Percentiles rank a stretch among this genome's conserved stretches.
phyloP scores from a whole-genome alignment of 2,329 filamentous ascomycete genomes.

The Geosmithia putterillii region DNA sequence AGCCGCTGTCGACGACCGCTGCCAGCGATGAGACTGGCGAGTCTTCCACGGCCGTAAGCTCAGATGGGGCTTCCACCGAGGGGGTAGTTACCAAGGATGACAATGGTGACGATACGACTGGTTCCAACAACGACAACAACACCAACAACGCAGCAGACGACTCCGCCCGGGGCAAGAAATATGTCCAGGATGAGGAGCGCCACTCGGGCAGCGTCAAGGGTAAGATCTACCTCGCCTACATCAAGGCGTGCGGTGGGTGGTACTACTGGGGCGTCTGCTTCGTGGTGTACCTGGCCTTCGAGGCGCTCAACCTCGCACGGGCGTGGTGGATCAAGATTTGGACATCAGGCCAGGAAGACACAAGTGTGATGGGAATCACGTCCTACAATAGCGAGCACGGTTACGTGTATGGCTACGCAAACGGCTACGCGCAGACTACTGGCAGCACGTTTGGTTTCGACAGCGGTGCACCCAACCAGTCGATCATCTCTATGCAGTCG shows the following conservation, averaged over 20 bases:
- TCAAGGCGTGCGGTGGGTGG: conserved; percentile 52
- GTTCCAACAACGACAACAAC: conserved; percentile 14
- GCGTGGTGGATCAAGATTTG: conserved; percentile 55
- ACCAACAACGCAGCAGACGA: conserved; percentile 18
- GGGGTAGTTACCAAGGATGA: too few relatives aligned
- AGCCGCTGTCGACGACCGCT: conserved; percentile 23
- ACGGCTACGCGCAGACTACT: conserved; percentile 24
- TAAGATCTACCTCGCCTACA: conserved; percentile 55
- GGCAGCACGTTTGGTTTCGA: conserved; percentile 24
- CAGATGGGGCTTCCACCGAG: conserved; percentile 32
- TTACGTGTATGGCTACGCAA: conserved; percentile 33
- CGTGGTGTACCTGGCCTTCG: conserved; percentile 39
- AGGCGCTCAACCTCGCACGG: conserved; percentile 41
- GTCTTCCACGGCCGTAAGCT: conserved; percentile 38
- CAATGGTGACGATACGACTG: conserved; percentile 12
- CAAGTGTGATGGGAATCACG: conserved; percentile 8
- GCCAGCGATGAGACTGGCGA: conserved; percentile 30
- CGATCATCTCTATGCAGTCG: too few relatives aligned
- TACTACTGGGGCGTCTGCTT: conserved; percentile 45
- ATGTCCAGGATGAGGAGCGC: conserved; percentile 63
- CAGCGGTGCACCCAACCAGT: conserved; percentile 11
- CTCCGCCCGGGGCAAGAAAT: conserved; percentile 44
- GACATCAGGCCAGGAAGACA: conserved; percentile 31
- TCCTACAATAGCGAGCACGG: conserved; percentile 20
- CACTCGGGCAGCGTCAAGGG: conserved; percentile 58